These are phyloP conservation scores for Micractinium conductrix DNA, from an alignment of 139 green algal species.

Conservation along the genomic window DNA sequence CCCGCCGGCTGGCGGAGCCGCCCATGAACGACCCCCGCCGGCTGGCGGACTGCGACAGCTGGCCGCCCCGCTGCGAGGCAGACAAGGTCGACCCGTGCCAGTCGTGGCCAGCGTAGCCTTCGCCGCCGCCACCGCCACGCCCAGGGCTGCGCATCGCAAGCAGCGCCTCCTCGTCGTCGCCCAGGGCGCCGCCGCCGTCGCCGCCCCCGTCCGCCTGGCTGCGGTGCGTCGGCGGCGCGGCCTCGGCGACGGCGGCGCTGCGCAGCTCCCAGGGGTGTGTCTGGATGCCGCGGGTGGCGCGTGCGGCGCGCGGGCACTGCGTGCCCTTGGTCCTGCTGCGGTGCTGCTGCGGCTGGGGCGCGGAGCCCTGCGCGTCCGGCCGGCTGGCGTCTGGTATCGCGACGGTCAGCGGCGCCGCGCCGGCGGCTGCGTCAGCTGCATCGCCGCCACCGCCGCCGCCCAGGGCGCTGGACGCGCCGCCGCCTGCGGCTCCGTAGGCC, in stretches of 20 bases:
- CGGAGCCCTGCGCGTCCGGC: background rate
- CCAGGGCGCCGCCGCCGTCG: background rate
- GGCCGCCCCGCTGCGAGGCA: background rate
- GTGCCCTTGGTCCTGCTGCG: background rate
- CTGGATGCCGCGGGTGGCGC: background rate
- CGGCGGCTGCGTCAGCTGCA: background rate
- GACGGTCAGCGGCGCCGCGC: background rate
- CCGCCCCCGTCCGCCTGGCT: background rate
- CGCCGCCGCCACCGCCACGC: background rate
- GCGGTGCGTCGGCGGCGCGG: too few relatives aligned
- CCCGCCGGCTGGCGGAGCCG: too few relatives aligned
- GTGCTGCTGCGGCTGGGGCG: background rate
- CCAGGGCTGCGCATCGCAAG: background rate
- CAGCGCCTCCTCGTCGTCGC: background rate
- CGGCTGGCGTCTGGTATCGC: background rate
- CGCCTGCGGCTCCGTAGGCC: too few relatives aligned
- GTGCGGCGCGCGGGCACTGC: background rate
- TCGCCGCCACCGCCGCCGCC: background rate
- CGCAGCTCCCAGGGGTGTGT: constrained; percentile 25
- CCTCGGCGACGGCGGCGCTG: background rate
- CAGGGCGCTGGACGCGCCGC: background rate
- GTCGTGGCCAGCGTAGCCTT: too few relatives aligned
- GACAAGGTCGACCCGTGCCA: background rate
- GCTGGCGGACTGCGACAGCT: background rate
- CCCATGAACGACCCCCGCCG: background rate